Conservation (phyloP, 148 eudicot genomes). For the Vaccinium darrowii region DNA sequence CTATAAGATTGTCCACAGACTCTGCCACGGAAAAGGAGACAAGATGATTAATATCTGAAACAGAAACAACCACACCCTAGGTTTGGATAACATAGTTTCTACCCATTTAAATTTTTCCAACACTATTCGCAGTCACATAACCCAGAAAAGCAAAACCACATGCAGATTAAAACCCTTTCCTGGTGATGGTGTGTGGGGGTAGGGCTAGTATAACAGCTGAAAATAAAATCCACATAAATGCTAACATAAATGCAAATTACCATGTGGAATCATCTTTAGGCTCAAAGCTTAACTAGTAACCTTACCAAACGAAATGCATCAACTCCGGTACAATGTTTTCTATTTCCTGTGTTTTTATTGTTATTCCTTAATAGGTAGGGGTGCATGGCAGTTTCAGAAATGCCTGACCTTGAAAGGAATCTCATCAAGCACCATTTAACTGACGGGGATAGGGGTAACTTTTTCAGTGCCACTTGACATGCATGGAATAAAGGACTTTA, state of each 20-base stretch:
- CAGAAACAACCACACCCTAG: not conserved
- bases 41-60: too few relatives aligned
- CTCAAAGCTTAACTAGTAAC: too few relatives aligned
- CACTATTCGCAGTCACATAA: not conserved
- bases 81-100: not conserved
- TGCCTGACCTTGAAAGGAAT: not conserved
- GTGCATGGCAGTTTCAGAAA: not conserved
- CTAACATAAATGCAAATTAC: too few relatives aligned
- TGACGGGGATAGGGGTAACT: not conserved
- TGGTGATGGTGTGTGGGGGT: too few relatives aligned
- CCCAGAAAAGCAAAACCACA: not conserved
- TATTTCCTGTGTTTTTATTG: not conserved
- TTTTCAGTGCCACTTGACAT: not conserved
- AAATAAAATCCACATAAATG: too few relatives aligned
- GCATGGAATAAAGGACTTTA: too few relatives aligned
- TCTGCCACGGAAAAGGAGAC: slow-evolving; percentile 44
- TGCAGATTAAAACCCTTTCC: too few relatives aligned
- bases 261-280: too few relatives aligned
- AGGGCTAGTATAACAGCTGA: too few relatives aligned
- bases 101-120: not conserved
- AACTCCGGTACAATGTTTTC: not conserved
- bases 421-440: not conserved
- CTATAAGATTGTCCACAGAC: slow-evolving; percentile 86
- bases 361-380: not conserved
- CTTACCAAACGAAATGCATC: not conserved